These are phyloP conservation scores for Linnemannia elongata DNA, from an alignment of 192 early-diverging fungal species.

Conservation along the genomic window DNA sequence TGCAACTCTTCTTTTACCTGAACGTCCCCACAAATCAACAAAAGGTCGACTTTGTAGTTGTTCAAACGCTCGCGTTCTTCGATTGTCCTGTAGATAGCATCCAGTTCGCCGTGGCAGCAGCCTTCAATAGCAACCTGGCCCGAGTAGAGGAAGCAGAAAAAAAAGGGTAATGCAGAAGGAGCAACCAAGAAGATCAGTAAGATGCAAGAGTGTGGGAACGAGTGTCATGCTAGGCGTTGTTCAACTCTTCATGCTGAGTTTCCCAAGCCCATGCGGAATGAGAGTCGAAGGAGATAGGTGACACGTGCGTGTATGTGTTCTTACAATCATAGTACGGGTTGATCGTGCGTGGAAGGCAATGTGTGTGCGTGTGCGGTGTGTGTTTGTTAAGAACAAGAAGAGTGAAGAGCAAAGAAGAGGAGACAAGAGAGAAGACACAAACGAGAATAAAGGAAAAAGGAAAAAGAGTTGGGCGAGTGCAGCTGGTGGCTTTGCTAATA, in stretches of 20 bases:
- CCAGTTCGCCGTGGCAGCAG: constrained; percentile 96
- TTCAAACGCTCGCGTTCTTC: constrained; percentile 70
- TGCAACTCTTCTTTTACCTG: constrained; percentile 65
- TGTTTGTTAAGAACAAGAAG: too few relatives aligned
- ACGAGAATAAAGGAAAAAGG: too few relatives aligned
- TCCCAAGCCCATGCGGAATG: not conserved
- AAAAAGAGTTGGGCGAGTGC: too few relatives aligned
- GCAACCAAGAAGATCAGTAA: not conserved
- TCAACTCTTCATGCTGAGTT: not conserved
- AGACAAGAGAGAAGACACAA: too few relatives aligned
- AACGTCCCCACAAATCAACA: constrained; percentile 98
- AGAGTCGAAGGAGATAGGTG: not conserved
- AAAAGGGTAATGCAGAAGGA: not conserved
- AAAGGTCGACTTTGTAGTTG: constrained; percentile 84
- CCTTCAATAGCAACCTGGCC: constrained; percentile 90
- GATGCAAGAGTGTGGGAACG: too few relatives aligned
- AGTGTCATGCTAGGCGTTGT: not conserved
- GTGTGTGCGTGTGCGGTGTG: not conserved
- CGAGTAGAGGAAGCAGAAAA: not conserved
- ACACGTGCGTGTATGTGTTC: not conserved
- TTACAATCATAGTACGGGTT: not conserved
- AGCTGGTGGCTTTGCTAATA: too few relatives aligned
- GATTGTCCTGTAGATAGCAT: constrained; percentile 87
- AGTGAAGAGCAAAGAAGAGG: too few relatives aligned
- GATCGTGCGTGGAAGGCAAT: not conserved